These are phyloP conservation scores for Rubia peregrina DNA, from an alignment of 305 asterid species.

Conservation along the genomic window DNA sequence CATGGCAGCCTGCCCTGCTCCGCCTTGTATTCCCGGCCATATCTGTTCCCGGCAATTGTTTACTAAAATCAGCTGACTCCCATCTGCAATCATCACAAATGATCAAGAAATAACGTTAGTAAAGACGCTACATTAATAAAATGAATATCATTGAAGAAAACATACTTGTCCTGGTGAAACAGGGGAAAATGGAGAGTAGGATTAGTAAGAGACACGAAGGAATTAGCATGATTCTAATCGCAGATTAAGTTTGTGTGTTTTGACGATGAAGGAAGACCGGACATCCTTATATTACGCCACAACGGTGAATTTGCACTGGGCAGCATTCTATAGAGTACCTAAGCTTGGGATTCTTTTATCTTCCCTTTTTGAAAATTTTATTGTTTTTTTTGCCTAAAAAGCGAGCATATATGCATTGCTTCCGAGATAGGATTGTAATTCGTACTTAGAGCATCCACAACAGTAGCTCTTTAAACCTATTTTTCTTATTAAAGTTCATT, in stretches of 20 bases:
- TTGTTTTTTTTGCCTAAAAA: constrained; percentile 23
- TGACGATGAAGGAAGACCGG: constrained; percentile 7
- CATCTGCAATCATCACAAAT: constrained; percentile 42
- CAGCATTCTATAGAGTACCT: constrained; percentile 1
- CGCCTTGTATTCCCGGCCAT: constrained; percentile 82
- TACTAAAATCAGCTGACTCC: constrained; percentile 60
- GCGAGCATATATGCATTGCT: constrained; percentile 56
- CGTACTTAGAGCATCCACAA: too few species aligned
- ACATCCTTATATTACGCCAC: not conserved
- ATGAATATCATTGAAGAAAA: not conserved
- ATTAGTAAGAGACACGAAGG: constrained; percentile 18
- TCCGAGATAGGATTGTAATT: constrained; percentile 28
- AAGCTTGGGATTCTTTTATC: constrained; percentile 4
- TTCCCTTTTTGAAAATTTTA: constrained; percentile 5
- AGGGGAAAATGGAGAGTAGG: constrained; percentile 28
- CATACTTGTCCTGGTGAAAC: constrained; percentile 35
- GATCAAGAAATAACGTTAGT: not conserved
- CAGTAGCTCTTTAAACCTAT: not conserved
- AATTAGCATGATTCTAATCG: constrained; percentile 28
- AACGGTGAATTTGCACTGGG: not conserved
- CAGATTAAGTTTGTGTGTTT: not conserved
- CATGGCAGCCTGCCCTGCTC: constrained; percentile 58
- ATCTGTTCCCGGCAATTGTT: constrained; percentile 78
- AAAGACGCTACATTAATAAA: not conserved
- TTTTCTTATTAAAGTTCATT: not conserved